Percentiles rank a stretch among this genome's conserved stretches.
Conservation (phyloP, 768 basidiomycete species). For the Boletellus sp. region DNA sequence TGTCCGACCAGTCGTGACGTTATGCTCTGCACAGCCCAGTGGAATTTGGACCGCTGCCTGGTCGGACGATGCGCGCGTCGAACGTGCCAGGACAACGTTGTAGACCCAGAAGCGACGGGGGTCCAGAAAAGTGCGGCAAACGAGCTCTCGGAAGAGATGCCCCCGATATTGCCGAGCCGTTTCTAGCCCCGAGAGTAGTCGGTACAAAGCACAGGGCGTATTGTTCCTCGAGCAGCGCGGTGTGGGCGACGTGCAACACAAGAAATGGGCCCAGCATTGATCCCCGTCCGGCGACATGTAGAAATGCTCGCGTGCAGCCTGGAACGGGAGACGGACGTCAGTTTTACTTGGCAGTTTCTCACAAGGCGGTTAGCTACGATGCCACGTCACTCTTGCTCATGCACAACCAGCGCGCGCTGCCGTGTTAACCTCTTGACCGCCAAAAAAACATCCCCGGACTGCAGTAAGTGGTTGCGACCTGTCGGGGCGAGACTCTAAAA, state of each 20-base stretch:
- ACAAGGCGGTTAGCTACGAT: not conserved
- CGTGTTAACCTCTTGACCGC: slow-evolving; percentile 5
- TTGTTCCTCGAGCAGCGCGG: too few species aligned
- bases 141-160: too few species aligned
- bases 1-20: slow-evolving; percentile 4
- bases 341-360: not conserved
- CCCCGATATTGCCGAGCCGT: too few species aligned
- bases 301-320: not conserved
- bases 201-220: too few species aligned
- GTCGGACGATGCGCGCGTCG: not conserved
- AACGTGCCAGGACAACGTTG: too few species aligned
- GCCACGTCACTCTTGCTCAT: slow-evolving; percentile 24
- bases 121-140: too few species aligned
- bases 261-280: too few species aligned
- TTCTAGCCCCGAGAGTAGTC: too few species aligned
- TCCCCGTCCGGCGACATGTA: not conserved
- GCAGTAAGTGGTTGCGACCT: slow-evolving; percentile 13
- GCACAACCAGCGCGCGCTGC: slow-evolving; percentile 7
- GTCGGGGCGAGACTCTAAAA: not conserved
- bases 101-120: too few species aligned
- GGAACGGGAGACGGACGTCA: too few species aligned
- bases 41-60: not conserved
- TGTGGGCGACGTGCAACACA: too few species aligned
- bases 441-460: slow-evolving; percentile 4
- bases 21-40: not conserved